A percentile compares a stretch with the other conserved stretches of the same genome.
These are phyloP conservation scores for Mucor plumbeus DNA, from an alignment of 371 early-diverging fungal genomes.

Conservation along the genomic window DNA sequence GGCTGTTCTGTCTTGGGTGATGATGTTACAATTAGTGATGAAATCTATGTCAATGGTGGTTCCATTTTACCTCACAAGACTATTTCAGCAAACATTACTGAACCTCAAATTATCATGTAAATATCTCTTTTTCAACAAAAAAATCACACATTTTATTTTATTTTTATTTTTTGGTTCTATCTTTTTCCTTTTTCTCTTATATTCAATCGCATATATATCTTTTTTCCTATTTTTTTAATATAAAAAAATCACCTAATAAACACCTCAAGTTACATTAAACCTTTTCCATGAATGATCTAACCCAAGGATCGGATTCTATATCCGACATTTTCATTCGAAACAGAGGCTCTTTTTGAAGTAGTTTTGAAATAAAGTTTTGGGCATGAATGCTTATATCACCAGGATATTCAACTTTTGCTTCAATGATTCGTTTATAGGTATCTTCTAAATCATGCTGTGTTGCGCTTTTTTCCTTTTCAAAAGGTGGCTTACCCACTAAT, in stretches of 20 bases:
- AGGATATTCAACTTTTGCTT: conserved; percentile 4
- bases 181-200: not conserved
- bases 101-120: conserved; percentile 96
- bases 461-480: conserved; percentile 71
- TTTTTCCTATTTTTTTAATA: conserved; percentile 8
- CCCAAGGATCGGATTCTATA: conserved; percentile 88
- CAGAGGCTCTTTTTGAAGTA: conserved; percentile 76
- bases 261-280: not conserved
- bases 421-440: conserved; percentile 80
- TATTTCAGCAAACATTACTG: conserved; percentile 84
- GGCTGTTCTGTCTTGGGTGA: conserved; percentile 95
- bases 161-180: conserved; percentile 2
- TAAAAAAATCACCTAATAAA: not conserved
- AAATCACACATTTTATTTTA: conserved; percentile 1
- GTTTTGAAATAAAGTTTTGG: conserved; percentile 29
- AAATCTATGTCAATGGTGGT: conserved; percentile 94
- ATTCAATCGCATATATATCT: conserved; percentile 7
- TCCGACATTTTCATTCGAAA: conserved; percentile 74
- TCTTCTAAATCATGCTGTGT: conserved; percentile 37
- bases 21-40: conserved; percentile 92
- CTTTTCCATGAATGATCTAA: conserved; percentile 27
- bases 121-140: conserved; percentile 63
- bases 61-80: conserved; percentile 93
- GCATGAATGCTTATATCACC: conserved; percentile 11
- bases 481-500: conserved; percentile 94